phyloP scores from a whole-genome alignment of 805 yeast genomes.

The Teunomyces panamensis region DNA sequence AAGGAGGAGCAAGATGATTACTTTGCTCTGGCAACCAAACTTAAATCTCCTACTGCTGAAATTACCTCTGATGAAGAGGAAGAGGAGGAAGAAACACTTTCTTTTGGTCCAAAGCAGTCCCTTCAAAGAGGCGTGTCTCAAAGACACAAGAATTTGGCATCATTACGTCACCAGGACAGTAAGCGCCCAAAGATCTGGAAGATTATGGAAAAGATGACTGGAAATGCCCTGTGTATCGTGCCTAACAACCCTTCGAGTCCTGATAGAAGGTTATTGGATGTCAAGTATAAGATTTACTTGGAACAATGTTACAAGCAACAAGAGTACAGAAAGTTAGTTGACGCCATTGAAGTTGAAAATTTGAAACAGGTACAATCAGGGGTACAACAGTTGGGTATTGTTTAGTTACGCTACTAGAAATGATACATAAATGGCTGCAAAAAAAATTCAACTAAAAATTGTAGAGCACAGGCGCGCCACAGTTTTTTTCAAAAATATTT shows the following conservation, averaged over 20 bases:
- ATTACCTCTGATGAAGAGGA: slow-evolving; percentile 34
- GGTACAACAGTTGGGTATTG: neutral
- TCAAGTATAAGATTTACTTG: slow-evolving; percentile 80
- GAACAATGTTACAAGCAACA: slow-evolving; percentile 85
- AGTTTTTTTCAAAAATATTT: neutral
- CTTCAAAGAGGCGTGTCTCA: slow-evolving; percentile 53
- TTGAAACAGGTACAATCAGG: slow-evolving; percentile 1
- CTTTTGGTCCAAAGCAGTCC: slow-evolving; percentile 58
- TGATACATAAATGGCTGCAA: slow-evolving; percentile 1
- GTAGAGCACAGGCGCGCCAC: neutral
- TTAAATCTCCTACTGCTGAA: neutral
- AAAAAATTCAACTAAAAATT: neutral
- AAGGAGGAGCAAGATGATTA: slow-evolving; percentile 38
- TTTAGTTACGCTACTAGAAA: neutral
- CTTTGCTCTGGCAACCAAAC: slow-evolving; percentile 31
- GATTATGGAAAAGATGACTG: slow-evolving; percentile 80
- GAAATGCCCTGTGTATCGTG: slow-evolving; percentile 73
- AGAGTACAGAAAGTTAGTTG: slow-evolving; percentile 70
- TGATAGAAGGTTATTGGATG: slow-evolving; percentile 67
- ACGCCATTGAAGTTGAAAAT: slow-evolving; percentile 34
- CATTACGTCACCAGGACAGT: slow-evolving; percentile 14
- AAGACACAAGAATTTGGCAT: slow-evolving; percentile 35
- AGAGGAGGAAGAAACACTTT: slow-evolving; percentile 49
- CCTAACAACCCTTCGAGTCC: slow-evolving; percentile 60
- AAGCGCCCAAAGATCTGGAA: slow-evolving; percentile 76